Evolutionary conservation across 768 basidiomycete species (phyloP).

Genomic region (Leccinum ochraceum): DNA sequence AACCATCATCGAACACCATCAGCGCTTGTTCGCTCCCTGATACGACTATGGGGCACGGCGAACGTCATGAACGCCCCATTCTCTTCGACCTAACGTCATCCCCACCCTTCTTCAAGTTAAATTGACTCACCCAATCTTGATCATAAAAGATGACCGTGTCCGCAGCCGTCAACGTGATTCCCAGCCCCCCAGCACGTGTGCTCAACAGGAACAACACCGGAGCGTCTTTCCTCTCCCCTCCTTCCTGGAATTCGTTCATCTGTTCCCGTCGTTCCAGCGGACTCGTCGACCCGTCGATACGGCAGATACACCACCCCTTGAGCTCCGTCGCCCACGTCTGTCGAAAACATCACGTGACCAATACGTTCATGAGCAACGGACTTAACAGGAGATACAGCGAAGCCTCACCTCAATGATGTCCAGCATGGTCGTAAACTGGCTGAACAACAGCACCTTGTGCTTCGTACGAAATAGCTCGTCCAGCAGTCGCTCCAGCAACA

Average conservation of each 20-base stretch:
- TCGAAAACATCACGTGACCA: not conserved
- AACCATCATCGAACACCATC: not conserved
- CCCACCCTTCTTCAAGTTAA: not conserved
- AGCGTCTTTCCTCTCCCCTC: constrained; percentile 58
- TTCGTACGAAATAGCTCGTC: constrained; percentile 74
- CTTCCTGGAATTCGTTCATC: constrained; percentile 82
- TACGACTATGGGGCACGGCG: not conserved
- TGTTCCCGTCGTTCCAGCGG: constrained; percentile 82
- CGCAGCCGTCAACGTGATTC: constrained; percentile 89
- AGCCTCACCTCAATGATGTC: constrained; percentile 84
- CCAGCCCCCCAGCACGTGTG: constrained; percentile 93
- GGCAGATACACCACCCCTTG: constrained; percentile 82
- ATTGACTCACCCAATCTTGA: constrained; percentile 26
- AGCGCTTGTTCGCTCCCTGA: not conserved
- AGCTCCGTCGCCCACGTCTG: constrained; percentile 77
- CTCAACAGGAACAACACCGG: constrained; percentile 84
- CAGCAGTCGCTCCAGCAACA: constrained; percentile 87
- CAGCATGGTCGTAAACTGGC: constrained; percentile 96
- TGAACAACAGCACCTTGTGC: constrained; percentile 87
- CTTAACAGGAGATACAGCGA: not conserved
- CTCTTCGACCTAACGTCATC: not conserved
- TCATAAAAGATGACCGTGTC: constrained; percentile 32
- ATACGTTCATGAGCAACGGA: not conserved
- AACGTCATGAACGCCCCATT: not conserved
- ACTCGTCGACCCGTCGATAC: constrained; percentile 87